Percentiles rank a stretch among this genome's conserved stretches.
phyloP scores from a whole-genome alignment of 129 eudicot species.

The Mikania micrantha region DNA sequence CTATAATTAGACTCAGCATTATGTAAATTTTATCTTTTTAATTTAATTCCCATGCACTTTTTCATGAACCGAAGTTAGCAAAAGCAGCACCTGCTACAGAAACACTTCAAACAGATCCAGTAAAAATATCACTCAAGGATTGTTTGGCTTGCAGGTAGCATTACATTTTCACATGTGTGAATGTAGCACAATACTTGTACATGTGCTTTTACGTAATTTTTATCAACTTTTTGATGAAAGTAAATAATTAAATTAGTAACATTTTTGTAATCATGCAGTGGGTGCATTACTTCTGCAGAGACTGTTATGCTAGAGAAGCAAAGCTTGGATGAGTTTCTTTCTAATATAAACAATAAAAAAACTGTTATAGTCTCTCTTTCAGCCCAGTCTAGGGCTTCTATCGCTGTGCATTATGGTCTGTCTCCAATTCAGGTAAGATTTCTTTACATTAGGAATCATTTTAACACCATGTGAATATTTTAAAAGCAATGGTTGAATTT shows the following conservation, averaged over 20 bases:
- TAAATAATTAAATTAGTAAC: neutral
- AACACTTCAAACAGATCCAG: slow-evolving; percentile 53
- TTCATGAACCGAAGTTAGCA: slow-evolving; percentile 29
- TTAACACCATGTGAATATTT: neutral
- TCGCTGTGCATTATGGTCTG: slow-evolving; percentile 82
- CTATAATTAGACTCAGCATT: neutral
- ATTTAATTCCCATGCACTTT: neutral
- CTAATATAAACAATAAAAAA: slow-evolving; percentile 59
- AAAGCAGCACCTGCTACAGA: slow-evolving; percentile 38
- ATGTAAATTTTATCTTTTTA: neutral
- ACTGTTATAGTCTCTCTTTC: slow-evolving; percentile 80
- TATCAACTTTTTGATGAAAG: neutral
- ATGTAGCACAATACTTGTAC: neutral
- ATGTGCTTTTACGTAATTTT: neutral
- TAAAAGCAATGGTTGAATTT: neutral
- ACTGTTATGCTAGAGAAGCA: slow-evolving; percentile 97
- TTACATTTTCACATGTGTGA: neutral
- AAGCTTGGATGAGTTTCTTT: slow-evolving; percentile 86
- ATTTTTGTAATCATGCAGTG: slow-evolving; percentile 56
- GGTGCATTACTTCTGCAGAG: slow-evolving; percentile 97
- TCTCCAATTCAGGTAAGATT: slow-evolving; percentile 60
- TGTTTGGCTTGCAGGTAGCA: slow-evolving; percentile 93
- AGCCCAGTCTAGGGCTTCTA: slow-evolving; percentile 92
- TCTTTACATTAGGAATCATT: neutral
- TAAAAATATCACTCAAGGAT: slow-evolving; percentile 94